These are phyloP conservation scores for Leucocoprinus birnbaumii DNA, from an alignment of 768 basidiomycete genomes.

Conservation along the genomic window DNA sequence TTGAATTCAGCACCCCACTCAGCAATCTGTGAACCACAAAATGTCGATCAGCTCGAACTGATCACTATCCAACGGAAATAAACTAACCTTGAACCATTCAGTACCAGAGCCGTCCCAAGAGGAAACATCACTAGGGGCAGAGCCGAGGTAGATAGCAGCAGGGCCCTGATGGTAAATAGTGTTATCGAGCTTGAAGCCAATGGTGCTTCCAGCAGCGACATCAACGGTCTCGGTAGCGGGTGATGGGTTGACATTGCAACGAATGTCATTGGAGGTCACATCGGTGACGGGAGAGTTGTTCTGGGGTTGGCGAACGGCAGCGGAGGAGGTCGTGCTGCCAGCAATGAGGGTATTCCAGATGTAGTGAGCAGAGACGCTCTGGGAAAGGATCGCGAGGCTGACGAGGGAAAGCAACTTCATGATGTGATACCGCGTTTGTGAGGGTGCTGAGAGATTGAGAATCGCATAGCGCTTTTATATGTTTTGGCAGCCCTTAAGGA, in stretches of 20 bases:
- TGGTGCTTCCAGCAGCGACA: slow-evolving; percentile 34
- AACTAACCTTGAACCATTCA: slow-evolving; percentile 49
- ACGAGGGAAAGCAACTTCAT: slow-evolving; percentile 26
- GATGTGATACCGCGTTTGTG: slow-evolving; percentile 10
- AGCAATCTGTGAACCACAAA: slow-evolving; percentile 26
- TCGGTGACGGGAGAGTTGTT: slow-evolving; percentile 31
- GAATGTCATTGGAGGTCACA: slow-evolving; percentile 27
- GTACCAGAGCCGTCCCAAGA: slow-evolving; percentile 45
- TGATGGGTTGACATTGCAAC: slow-evolving; percentile 33
- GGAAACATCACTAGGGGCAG: slow-evolving; percentile 38
- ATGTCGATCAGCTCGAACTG: too few relatives aligned
- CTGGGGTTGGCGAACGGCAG: slow-evolving; percentile 29
- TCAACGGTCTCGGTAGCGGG: slow-evolving; percentile 32
- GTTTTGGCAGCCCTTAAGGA: too few relatives aligned
- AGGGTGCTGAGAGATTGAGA: background rate
- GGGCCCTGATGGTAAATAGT: slow-evolving; percentile 43
- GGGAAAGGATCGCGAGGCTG: slow-evolving; percentile 21
- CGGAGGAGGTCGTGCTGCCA: slow-evolving; percentile 22
- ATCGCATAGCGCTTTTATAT: background rate
- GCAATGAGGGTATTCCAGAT: slow-evolving; percentile 31
- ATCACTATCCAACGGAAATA: too few relatives aligned
- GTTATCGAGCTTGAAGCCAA: slow-evolving; percentile 39
- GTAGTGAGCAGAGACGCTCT: slow-evolving; percentile 31
- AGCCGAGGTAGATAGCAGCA: slow-evolving; percentile 46
- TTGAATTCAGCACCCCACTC: slow-evolving; percentile 38